Conservation (phyloP, 257 asterid genomes). For the Jasminum sambac region DNA sequence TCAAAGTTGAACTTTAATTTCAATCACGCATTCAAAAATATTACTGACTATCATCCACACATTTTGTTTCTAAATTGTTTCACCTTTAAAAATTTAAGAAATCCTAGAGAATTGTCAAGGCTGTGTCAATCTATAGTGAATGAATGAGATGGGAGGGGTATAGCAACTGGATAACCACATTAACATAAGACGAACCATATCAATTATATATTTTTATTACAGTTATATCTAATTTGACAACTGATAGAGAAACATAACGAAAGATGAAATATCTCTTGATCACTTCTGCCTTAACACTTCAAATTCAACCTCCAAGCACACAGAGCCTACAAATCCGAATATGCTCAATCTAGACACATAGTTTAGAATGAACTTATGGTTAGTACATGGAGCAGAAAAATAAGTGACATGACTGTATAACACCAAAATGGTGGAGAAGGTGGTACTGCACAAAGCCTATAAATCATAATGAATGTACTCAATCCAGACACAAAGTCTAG, state of each 20-base stretch:
- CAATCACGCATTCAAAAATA: no score
- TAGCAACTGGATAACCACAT: background rate
- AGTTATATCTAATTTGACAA: background rate
- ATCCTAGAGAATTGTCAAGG: background rate
- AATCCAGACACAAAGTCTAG: background rate
- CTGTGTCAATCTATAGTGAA: background rate
- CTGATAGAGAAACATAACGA: constrained; percentile 8
- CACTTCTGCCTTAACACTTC: background rate
- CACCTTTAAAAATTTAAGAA: background rate
- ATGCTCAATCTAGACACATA: background rate
- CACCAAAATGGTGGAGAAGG: constrained; percentile 3
- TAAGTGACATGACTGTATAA: constrained; percentile 3
- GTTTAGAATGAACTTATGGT: background rate
- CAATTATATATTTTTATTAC: background rate
- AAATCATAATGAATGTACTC: background rate
- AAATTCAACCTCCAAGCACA: constrained; percentile 1
- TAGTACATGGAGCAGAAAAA: background rate
- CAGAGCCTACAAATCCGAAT: no score
- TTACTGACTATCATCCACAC: background rate
- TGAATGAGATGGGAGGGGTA: constrained; percentile 11
- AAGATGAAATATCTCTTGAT: constrained; percentile 12
- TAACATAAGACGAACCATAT: background rate
- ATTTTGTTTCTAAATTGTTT: background rate
- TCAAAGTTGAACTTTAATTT: no score
- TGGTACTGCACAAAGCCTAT: background rate